These are phyloP conservation scores for Eragrostis tef DNA, from an alignment of 202 grass and related monocot species.

Conservation along the genomic window DNA sequence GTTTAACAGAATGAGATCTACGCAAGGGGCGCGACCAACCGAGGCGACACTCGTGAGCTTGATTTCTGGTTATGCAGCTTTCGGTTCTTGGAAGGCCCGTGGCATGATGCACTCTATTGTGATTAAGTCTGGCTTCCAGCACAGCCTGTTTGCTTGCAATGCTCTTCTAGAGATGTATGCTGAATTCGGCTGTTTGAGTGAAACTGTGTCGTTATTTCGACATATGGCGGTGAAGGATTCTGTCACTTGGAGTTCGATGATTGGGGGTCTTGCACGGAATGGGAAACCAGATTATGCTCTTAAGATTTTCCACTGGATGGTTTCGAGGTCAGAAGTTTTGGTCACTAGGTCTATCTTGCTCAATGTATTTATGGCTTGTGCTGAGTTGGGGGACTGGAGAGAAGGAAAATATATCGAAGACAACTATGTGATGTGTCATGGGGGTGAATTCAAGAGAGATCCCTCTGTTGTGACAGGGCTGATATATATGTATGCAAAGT, in stretches of 20 bases:
- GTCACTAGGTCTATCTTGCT: slow-evolving; percentile 63
- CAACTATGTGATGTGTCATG: slow-evolving; percentile 42
- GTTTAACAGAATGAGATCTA: slow-evolving; percentile 53
- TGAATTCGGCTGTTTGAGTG: slow-evolving; percentile 46
- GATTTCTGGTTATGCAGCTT: slow-evolving; percentile 49
- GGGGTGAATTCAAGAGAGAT: slow-evolving; percentile 51
- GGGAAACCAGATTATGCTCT: slow-evolving; percentile 45
- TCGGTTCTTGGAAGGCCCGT: slow-evolving; percentile 13
- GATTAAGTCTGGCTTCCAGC: slow-evolving; percentile 56
- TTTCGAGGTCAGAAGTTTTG: slow-evolving; percentile 20
- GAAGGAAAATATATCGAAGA: slow-evolving; percentile 69
- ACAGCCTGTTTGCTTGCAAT: slow-evolving; percentile 51
- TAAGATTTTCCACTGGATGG: slow-evolving; percentile 59
- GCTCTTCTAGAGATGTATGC: slow-evolving; percentile 62
- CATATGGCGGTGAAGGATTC: slow-evolving; percentile 65
- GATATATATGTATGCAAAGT: slow-evolving; percentile 80
- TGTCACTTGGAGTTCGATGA: slow-evolving; percentile 70
- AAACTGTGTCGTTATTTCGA: slow-evolving; percentile 53
- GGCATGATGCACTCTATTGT: slow-evolving; percentile 45
- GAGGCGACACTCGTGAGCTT: slow-evolving; percentile 63
- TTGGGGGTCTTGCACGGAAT: slow-evolving; percentile 62
- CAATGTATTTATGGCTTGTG: slow-evolving; percentile 62
- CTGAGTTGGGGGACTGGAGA: slow-evolving; percentile 61
- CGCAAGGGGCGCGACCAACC: slow-evolving; percentile 21
- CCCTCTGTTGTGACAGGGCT: slow-evolving; percentile 56